Base-by-base conservation (phyloP, 495 filamentous ascomycete species). In the Daldinia grandis region DNA sequence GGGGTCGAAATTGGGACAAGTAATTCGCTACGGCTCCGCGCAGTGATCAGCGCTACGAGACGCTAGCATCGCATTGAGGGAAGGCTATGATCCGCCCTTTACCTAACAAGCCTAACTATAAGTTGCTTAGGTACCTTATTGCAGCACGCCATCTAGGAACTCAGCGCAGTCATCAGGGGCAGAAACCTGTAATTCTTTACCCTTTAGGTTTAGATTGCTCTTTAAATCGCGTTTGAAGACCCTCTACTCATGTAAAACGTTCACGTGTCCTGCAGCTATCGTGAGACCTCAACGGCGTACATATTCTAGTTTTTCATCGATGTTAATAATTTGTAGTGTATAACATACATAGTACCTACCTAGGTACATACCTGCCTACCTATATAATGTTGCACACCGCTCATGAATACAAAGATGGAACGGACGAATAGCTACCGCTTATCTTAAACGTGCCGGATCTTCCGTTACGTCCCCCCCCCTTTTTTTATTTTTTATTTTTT, bases 1-100 rank as follows among this genome's bases (percentile, higher is more conserved):
- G 63, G 69, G 62, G 62, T 58, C 8, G 28, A 19, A 35, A 24
- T 54, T 47, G 7, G 27, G 47, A 35, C 37, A 33, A 56, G 30
- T 66, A 64, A 62, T 66, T 66, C 62, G 68, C 19, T 53, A 37
- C 30, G 35, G 38, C 21, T 57, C 30, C 51, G 31, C 40, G 53
- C 17, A 40, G 31, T 19, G 66, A 69, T 69, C 67, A 69, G 53
- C 59, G 55, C 66, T 70, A 70, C 35, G 15, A 27, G 24, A 17
- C 55, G 42, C 61, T 69, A 69, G 61, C 42, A 53, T 62, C 31
- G 58, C 49, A 30, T 49, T 15, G 40, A 42, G 53, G 40, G 40
- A 14, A 58, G 37, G 51, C 42, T 12, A 61, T 70, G 66, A 69
- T 69, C 61, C 61, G 50, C 58, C 55, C 44, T 31, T 69, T 69